A percentile compares a stretch with the other conserved stretches of the same genome.
Conservation (phyloP, 768 basidiomycete species). For the Galerina sulciceps region DNA sequence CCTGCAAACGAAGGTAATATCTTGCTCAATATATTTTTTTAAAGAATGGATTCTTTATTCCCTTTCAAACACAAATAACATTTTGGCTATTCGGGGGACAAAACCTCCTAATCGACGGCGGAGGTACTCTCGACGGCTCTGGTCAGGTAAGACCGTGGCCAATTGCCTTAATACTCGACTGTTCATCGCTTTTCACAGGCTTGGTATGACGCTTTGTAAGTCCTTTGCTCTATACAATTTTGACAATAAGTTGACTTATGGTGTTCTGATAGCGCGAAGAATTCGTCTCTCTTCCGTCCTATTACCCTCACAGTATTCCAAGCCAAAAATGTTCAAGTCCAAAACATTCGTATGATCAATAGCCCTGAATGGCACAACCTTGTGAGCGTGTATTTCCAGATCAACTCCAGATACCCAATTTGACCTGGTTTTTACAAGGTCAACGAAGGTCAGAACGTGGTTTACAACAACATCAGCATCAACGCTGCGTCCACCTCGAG, state of each 20-base stretch:
- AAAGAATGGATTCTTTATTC: slow-evolving; percentile 56
- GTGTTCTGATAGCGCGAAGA: slow-evolving; percentile 36
- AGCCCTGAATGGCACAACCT: slow-evolving; percentile 59
- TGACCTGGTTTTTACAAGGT: slow-evolving; percentile 32
- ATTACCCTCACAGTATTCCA: slow-evolving; percentile 60
- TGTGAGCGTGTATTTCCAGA: slow-evolving; percentile 26
- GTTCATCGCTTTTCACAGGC: slow-evolving; percentile 31
- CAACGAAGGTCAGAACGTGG: slow-evolving; percentile 50
- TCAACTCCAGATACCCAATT: not conserved
- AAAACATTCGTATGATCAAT: slow-evolving; percentile 52
- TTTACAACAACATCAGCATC: slow-evolving; percentile 51
- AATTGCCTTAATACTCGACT: no score
- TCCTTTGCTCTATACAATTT: not conserved
- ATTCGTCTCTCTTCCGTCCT: slow-evolving; percentile 53
- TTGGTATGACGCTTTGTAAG: slow-evolving; percentile 60
- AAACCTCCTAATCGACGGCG: slow-evolving; percentile 54
- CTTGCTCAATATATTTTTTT: not conserved
- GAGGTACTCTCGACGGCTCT: slow-evolving; percentile 67
- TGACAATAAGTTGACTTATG: not conserved
- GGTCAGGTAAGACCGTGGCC: slow-evolving; percentile 49
- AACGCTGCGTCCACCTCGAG: slow-evolving; percentile 48
- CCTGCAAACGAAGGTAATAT: not conserved
- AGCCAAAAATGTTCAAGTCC: slow-evolving; percentile 48
- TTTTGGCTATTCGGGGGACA: slow-evolving; percentile 61
- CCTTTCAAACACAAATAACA: slow-evolving; percentile 56